phyloP scores from a whole-genome alignment of 176 grass and related monocot genomes.

The Alloteropsis semialata region DNA sequence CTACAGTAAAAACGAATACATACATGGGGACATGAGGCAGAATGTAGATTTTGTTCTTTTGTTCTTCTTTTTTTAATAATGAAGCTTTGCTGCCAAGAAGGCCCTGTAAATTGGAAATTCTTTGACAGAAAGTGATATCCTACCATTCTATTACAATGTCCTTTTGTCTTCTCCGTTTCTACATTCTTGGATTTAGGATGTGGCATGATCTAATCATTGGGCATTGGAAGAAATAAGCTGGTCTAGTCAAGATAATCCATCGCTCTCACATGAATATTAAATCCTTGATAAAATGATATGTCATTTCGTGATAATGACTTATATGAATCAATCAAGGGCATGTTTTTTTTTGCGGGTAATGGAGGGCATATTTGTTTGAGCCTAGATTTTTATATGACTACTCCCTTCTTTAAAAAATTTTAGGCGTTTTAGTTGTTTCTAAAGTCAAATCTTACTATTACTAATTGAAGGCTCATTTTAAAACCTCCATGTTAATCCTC shows the following conservation, averaged over 20 bases:
- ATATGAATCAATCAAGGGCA: not conserved
- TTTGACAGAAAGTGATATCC: not conserved
- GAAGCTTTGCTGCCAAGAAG: not conserved
- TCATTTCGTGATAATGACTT: not conserved
- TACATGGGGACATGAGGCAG: not conserved
- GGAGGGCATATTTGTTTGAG: no score
- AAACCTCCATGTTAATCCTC: no score
- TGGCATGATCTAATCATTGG: not conserved
- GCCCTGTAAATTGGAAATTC: not conserved
- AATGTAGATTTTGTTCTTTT: constrained; percentile 10
- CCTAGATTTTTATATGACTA: no score
- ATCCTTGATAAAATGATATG: not conserved
- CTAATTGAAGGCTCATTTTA: no score
- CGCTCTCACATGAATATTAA: not conserved
- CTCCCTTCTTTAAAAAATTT: no score
- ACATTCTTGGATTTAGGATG: not conserved
- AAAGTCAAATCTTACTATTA: no score
- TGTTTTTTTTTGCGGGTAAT: no score
- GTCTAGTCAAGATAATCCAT: not conserved
- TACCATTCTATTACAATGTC: not conserved
- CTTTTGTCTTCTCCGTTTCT: not conserved
- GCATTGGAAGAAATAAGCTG: not conserved
- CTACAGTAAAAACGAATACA: not conserved
- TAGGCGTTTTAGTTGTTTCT: no score
- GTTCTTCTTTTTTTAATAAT: not conserved